Evolutionary conservation across 1,284 basidiomycete species (phyloP).

Genomic region (Sporisorium iseilematis-ciliati): DNA sequence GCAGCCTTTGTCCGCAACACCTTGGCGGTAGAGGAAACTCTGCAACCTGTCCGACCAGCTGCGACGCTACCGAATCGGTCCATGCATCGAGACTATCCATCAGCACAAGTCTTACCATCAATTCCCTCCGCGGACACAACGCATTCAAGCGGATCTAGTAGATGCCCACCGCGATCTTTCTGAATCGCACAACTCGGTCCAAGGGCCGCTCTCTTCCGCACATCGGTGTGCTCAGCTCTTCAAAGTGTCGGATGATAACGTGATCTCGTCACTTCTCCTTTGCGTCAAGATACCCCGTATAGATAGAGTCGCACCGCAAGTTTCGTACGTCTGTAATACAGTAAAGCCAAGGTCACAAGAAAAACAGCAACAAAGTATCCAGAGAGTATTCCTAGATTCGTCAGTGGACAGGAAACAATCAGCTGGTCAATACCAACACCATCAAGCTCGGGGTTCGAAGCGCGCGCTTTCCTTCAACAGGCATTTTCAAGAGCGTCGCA

Average conservation of each 20-base stretch:
- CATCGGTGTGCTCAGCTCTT: not conserved
- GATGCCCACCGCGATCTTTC: no score
- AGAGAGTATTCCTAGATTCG: not conserved
- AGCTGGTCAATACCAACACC: not conserved
- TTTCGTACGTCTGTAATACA: not conserved
- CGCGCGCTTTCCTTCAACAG: not conserved
- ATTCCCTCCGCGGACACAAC: no score
- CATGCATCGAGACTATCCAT: no score
- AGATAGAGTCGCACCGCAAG: slow-evolving; percentile 3
- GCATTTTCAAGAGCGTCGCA: not conserved
- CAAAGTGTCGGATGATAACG: not conserved
- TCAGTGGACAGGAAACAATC: not conserved
- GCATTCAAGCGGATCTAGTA: no score
- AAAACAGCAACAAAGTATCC: not conserved
- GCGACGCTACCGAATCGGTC: no score
- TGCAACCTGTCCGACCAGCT: no score
- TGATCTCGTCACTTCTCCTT: not conserved
- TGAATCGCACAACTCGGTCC: no score
- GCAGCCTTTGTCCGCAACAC: no score
- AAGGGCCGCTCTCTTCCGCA: no score
- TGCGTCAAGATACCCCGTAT: slow-evolving; percentile 10
- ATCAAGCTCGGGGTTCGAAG: not conserved
- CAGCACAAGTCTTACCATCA: no score
- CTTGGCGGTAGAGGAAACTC: no score
- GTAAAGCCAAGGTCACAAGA: not conserved